A percentile compares a stretch with the other conserved stretches of the same genome.
These are phyloP conservation scores for Aspergillus nanangensis DNA, from an alignment of 495 filamentous ascomycete genomes.

Conservation along the genomic window DNA sequence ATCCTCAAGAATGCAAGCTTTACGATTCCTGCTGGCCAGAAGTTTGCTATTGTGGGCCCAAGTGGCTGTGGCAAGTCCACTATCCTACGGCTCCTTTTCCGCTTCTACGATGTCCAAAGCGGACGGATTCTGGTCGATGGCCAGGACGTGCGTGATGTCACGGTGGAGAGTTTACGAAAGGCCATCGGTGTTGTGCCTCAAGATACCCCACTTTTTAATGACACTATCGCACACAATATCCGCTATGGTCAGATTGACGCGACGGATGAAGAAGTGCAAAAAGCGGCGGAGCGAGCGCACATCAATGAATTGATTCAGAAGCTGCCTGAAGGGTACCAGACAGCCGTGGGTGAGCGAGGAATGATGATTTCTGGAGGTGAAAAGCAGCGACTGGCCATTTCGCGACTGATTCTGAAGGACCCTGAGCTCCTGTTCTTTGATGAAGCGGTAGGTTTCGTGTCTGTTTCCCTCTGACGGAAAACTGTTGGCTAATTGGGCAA, in stretches of 20 bases:
- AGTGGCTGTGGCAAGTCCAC: constrained; percentile 97
- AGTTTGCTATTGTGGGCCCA: constrained; percentile 92
- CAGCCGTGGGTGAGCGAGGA: constrained; percentile 90
- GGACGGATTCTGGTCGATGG: constrained; percentile 89
- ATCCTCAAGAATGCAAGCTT: constrained; percentile 82
- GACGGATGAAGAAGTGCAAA: constrained; percentile 62
- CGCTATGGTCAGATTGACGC: constrained; percentile 87
- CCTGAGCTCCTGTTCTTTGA: constrained; percentile 94
- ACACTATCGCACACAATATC: constrained; percentile 93
- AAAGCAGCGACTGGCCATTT: constrained; percentile 89
- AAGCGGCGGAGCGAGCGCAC: constrained; percentile 73
- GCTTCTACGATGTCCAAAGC: constrained; percentile 86
- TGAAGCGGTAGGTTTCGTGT: constrained; percentile 62
- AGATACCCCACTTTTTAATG: constrained; percentile 95
- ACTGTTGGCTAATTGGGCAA: constrained; percentile 9
- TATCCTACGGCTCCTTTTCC: constrained; percentile 83
- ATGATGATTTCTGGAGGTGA: constrained; percentile 99
- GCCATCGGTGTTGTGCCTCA: constrained; percentile 95
- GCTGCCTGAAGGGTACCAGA: constrained; percentile 83
- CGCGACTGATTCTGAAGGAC: constrained; percentile 83
- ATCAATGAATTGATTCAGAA: constrained; percentile 76
- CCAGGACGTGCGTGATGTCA: constrained; percentile 84
- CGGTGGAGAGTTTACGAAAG: constrained; percentile 73
- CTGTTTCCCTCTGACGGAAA: not conserved
- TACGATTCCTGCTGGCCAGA: constrained; percentile 91